These are phyloP conservation scores for Talaromyces adpressus DNA, from an alignment of 495 filamentous ascomycete species.

Conservation along the genomic window DNA sequence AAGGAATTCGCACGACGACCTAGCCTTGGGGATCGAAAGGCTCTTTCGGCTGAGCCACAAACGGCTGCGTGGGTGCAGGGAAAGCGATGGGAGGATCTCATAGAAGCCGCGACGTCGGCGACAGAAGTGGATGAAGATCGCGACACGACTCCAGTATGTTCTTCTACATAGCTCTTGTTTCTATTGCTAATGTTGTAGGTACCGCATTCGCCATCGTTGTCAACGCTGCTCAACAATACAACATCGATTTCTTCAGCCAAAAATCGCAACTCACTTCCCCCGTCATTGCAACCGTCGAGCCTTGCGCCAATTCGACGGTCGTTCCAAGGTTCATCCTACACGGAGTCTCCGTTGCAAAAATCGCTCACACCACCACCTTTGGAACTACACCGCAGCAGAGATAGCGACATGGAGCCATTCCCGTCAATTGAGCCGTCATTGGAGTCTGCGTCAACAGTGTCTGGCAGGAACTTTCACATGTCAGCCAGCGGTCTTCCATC, in stretches of 20 bases:
- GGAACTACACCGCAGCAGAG: constrained; percentile 45
- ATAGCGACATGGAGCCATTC: constrained; percentile 65
- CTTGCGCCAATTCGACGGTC: constrained; percentile 35
- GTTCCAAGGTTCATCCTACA: constrained; percentile 63
- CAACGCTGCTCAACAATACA: constrained; percentile 34
- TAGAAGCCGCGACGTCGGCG: constrained; percentile 83
- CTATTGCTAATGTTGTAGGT: constrained; percentile 33
- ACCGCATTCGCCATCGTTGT: constrained; percentile 56
- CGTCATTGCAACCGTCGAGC: constrained; percentile 39
- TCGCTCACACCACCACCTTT: constrained; percentile 75
- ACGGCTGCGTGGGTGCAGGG: constrained; percentile 63
- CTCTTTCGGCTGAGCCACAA: constrained; percentile 74
- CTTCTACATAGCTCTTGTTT: not conserved
- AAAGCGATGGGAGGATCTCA: constrained; percentile 89
- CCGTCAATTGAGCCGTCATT: constrained; percentile 73
- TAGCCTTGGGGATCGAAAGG: constrained; percentile 71
- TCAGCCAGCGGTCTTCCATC: constrained; percentile 40
- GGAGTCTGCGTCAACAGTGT: constrained; percentile 44
- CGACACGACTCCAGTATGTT: constrained; percentile 71
- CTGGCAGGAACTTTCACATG: constrained; percentile 61
- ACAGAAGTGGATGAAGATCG: constrained; percentile 82
- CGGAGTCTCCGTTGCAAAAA: constrained; percentile 80
- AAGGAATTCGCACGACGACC: constrained; percentile 58
- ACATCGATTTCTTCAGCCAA: constrained; percentile 35
- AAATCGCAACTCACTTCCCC: constrained; percentile 74